A percentile compares a stretch with the other conserved stretches of the same genome.
Evolutionary conservation across 2,329 filamentous ascomycete genomes (phyloP).

Genomic region (Ophiostoma sp.): DNA sequence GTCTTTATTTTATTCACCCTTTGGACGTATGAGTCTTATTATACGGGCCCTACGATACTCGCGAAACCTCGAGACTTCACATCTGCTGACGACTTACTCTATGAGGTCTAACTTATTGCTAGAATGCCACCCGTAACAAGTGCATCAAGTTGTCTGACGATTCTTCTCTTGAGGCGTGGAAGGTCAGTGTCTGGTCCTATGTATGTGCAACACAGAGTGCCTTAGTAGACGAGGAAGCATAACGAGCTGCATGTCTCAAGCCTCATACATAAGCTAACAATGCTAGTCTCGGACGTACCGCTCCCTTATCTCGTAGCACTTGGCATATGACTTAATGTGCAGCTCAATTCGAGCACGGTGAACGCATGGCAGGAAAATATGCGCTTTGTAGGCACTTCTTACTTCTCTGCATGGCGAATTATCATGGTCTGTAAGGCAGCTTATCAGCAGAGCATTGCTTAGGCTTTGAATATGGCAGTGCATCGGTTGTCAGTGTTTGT

Average conservation of each 20-base stretch:
- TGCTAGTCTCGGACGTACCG: slow-evolving; percentile 6
- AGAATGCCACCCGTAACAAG: too few relatives aligned
- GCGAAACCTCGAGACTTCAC: too few relatives aligned
- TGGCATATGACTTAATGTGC: not conserved
- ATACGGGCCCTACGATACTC: too few relatives aligned
- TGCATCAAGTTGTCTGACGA: too few relatives aligned
- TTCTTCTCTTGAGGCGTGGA: not conserved
- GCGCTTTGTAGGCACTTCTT: not conserved
- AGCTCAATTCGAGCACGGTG: not conserved
- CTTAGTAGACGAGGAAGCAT: not conserved
- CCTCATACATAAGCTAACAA: not conserved
- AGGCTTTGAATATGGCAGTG: not conserved
- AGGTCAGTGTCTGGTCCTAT: not conserved
- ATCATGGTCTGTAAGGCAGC: too few relatives aligned
- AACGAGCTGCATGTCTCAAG: not conserved
- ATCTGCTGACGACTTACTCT: too few relatives aligned
- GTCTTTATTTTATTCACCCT: too few relatives aligned
- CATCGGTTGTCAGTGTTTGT: not conserved
- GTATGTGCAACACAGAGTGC: not conserved
- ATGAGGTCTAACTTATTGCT: too few relatives aligned
- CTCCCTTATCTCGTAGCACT: not conserved
- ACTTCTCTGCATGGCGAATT: not conserved
- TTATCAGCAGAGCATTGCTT: too few relatives aligned
- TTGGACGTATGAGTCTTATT: too few relatives aligned
- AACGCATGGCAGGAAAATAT: too few relatives aligned